Conservation (phyloP, 2,329 filamentous ascomycete genomes). For the Aureobasidium sp. region DNA sequence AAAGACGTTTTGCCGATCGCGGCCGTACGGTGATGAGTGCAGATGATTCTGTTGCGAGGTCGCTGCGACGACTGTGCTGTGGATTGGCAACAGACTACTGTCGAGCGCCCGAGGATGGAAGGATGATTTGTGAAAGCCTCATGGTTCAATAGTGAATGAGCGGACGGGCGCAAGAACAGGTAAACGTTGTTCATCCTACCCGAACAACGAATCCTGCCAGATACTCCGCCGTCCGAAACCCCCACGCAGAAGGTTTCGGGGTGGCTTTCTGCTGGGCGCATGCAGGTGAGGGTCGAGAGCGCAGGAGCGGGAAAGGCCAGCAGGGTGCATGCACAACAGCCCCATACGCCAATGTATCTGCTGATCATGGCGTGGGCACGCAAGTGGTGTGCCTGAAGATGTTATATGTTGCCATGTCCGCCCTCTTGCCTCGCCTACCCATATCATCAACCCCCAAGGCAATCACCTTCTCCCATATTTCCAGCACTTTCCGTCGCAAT, state of each 20-base stretch:
- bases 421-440: not conserved
- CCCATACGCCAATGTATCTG: slow-evolving; percentile 12
- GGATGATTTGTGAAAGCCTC: not conserved
- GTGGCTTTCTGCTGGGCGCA: slow-evolving; percentile 7
- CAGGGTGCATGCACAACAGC: slow-evolving; percentile 12
- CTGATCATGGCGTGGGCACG: slow-evolving; percentile 12
- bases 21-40: not conserved
- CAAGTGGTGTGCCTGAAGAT: slow-evolving; percentile 9
- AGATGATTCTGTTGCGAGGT: not conserved
- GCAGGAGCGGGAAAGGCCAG: slow-evolving; percentile 7
- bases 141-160: slow-evolving; percentile 3
- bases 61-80: not conserved
- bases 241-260: slow-evolving; percentile 9
- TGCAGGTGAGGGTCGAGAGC: slow-evolving; percentile 12
- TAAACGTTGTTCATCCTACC: slow-evolving; percentile 11
- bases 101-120: not conserved
- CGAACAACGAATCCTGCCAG: slow-evolving; percentile 1
- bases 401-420: slow-evolving; percentile 11
- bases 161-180: not conserved
- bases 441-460: not conserved
- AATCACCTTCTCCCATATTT: not conserved
- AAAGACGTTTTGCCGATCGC: slow-evolving; percentile 8
- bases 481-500: slow-evolving; percentile 7
- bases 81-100: not conserved
- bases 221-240: slow-evolving; percentile 3